These are phyloP conservation scores for Kockovaella imperatae DNA, from an alignment of 768 basidiomycete genomes.

Conservation along the genomic window DNA sequence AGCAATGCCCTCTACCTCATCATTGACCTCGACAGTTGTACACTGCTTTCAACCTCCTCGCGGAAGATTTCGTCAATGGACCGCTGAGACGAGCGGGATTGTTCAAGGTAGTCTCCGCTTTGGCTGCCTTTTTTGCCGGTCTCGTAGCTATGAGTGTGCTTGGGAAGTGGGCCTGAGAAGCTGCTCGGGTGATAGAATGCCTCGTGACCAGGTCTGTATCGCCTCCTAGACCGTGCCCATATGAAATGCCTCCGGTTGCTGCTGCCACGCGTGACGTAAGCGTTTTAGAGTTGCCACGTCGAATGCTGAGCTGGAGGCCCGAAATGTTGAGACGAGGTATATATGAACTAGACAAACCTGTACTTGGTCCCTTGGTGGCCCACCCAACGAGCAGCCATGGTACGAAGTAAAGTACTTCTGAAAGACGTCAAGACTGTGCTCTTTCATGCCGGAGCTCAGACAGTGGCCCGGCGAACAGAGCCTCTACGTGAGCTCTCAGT, in stretches of 20 bases:
- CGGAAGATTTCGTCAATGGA: slow-evolving; percentile 30
- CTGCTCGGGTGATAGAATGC: too few relatives aligned
- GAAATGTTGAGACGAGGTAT: background rate
- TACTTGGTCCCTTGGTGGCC: too few relatives aligned
- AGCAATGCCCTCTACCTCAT: background rate
- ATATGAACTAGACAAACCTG: too few relatives aligned
- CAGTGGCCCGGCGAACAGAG: slow-evolving; percentile 57
- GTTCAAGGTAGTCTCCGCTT: slow-evolving; percentile 22
- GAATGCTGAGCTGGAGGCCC: too few relatives aligned
- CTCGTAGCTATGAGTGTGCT: slow-evolving; percentile 37
- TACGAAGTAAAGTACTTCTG: slow-evolving; percentile 59
- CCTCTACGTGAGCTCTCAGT: slow-evolving; percentile 57
- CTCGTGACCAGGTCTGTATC: too few relatives aligned
- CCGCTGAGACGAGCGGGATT: slow-evolving; percentile 18
- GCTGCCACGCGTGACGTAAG: too few relatives aligned
- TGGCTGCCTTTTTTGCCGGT: slow-evolving; percentile 20
- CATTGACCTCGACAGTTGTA: slow-evolving; percentile 17
- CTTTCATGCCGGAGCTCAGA: slow-evolving; percentile 64
- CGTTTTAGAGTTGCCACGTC: too few relatives aligned
- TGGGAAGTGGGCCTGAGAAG: slow-evolving; percentile 37
- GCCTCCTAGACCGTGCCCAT: too few relatives aligned
- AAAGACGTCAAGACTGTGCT: slow-evolving; percentile 66
- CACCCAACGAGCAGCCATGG: too few relatives aligned
- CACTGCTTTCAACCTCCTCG: slow-evolving; percentile 29
- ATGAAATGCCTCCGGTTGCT: too few relatives aligned